Evolutionary conservation across 768 basidiomycete genomes (phyloP).

Genomic region (Termitomyces sp.): DNA sequence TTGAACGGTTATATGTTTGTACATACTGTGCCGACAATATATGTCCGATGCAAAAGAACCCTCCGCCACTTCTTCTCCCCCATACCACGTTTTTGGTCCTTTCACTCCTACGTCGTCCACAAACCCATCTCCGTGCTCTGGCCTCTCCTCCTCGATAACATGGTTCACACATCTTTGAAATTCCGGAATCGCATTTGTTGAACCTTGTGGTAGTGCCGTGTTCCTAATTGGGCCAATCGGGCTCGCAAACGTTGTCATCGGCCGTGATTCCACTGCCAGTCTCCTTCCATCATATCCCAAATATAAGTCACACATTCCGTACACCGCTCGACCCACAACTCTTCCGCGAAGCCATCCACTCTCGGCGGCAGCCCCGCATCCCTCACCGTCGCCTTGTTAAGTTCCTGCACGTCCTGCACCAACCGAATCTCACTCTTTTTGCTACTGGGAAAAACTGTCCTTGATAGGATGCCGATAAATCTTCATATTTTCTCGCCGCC

Average conservation of each 20-base stretch:
- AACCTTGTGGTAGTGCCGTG: slow-evolving; percentile 27
- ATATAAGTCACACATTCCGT: slow-evolving; percentile 24
- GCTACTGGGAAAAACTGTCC: background rate
- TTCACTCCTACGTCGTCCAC: slow-evolving; percentile 18
- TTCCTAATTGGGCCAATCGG: slow-evolving; percentile 21
- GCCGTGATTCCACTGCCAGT: slow-evolving; percentile 21
- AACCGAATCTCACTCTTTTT: background rate
- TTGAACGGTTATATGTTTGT: too few species aligned
- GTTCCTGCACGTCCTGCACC: background rate
- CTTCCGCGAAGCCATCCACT: slow-evolving; percentile 22
- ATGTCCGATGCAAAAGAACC: too few species aligned
- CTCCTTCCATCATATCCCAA: slow-evolving; percentile 12
- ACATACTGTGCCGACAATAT: too few species aligned
- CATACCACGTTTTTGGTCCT: slow-evolving; percentile 15
- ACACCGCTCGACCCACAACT: slow-evolving; percentile 19
- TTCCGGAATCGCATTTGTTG: slow-evolving; percentile 25
- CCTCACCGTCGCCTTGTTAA: slow-evolving; percentile 19
- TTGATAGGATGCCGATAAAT: background rate
- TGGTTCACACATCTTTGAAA: slow-evolving; percentile 23
- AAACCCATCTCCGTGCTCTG: slow-evolving; percentile 11
- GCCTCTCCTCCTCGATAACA: slow-evolving; percentile 13
- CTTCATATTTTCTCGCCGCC: background rate
- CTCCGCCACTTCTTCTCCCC: slow-evolving; percentile 2
- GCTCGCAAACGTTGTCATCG: slow-evolving; percentile 31
- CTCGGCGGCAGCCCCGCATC: slow-evolving; percentile 20